phyloP scores from a whole-genome alignment of 2,329 filamentous ascomycete genomes.

The Alternaria metachromatica region DNA sequence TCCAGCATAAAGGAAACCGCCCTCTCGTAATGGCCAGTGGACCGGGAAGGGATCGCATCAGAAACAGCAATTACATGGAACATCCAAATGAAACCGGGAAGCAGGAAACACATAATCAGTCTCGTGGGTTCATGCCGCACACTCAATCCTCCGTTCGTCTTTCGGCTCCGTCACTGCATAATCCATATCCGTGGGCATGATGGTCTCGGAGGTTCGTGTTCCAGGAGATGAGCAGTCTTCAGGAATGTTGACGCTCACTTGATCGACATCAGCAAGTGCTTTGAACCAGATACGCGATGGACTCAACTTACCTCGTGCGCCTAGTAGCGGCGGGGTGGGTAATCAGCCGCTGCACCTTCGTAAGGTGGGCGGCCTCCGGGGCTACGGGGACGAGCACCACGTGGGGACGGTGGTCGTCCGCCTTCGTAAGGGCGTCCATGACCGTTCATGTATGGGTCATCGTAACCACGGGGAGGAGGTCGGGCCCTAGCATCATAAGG shows the following conservation, averaged over 20 bases:
- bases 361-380: constrained; percentile 69
- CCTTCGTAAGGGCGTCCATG: constrained; percentile 62
- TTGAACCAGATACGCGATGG: not conserved
- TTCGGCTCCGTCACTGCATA: constrained; percentile 10
- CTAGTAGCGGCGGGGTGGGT: constrained; percentile 50
- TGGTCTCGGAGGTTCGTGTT: not conserved
- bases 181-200: constrained; percentile 7
- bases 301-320: constrained; percentile 11
- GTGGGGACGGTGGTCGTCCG: constrained; percentile 54
- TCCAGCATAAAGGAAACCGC: not conserved
- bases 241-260: constrained; percentile 3
- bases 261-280: constrained; percentile 1
- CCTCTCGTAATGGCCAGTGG: not conserved
- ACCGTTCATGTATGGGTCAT: constrained; percentile 67
- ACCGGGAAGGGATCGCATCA: not conserved
- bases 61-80: constrained; percentile 2
- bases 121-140: constrained; percentile 9
- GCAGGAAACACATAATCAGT: constrained; percentile 5
- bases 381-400: constrained; percentile 50
- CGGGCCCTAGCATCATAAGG: constrained; percentile 67
- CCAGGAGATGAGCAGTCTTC: not conserved
- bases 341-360: constrained; percentile 53
- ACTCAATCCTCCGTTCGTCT: constrained; percentile 6
- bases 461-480: constrained; percentile 62
- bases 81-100: constrained; percentile 4